Evolutionary conservation across 768 basidiomycete genomes (phyloP).

Genomic region (Boletales sp.): DNA sequence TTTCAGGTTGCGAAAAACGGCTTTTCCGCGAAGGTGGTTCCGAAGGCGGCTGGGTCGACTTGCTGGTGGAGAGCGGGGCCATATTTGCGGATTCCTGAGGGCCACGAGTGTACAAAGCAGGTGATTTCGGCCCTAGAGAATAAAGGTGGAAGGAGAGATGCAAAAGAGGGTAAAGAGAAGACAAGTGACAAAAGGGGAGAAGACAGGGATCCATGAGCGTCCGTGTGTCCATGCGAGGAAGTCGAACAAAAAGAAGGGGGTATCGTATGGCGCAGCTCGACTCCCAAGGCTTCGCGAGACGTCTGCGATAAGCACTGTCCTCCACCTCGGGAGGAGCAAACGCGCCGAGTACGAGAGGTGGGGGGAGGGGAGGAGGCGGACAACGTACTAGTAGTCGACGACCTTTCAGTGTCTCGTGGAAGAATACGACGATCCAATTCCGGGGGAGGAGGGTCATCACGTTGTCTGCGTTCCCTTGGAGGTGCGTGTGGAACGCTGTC

Average conservation of each 20-base stretch:
- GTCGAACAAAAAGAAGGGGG: slow-evolving; percentile 36
- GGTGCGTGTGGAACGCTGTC: slow-evolving; percentile 11
- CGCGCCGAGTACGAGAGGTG: slow-evolving; percentile 34
- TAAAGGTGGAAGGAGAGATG: slow-evolving; percentile 29
- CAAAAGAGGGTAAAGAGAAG: slow-evolving; percentile 29
- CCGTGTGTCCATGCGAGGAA: slow-evolving; percentile 38
- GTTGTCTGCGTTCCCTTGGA: slow-evolving; percentile 24
- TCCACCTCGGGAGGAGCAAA: slow-evolving; percentile 38
- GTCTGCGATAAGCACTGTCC: slow-evolving; percentile 30
- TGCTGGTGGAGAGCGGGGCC: slow-evolving; percentile 9
- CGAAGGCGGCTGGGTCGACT: slow-evolving; percentile 12
- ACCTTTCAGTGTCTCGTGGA: slow-evolving; percentile 30
- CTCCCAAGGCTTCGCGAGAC: slow-evolving; percentile 48
- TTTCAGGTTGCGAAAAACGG: slow-evolving; percentile 23
- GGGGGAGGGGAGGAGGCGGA: slow-evolving; percentile 39
- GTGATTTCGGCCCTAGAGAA: slow-evolving; percentile 42
- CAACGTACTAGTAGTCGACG: slow-evolving; percentile 45
- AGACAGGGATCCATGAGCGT: slow-evolving; percentile 38
- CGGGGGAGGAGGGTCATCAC: slow-evolving; percentile 18
- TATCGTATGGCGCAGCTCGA: slow-evolving; percentile 33
- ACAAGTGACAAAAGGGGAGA: slow-evolving; percentile 27
- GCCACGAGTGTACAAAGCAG: slow-evolving; percentile 32
- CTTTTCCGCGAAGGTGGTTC: slow-evolving; percentile 15
- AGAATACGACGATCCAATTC: slow-evolving; percentile 21
- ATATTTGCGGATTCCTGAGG: slow-evolving; percentile 19